phyloP scores from a whole-genome alignment of 495 filamentous ascomycete species.

The Hamigera avellanea region DNA sequence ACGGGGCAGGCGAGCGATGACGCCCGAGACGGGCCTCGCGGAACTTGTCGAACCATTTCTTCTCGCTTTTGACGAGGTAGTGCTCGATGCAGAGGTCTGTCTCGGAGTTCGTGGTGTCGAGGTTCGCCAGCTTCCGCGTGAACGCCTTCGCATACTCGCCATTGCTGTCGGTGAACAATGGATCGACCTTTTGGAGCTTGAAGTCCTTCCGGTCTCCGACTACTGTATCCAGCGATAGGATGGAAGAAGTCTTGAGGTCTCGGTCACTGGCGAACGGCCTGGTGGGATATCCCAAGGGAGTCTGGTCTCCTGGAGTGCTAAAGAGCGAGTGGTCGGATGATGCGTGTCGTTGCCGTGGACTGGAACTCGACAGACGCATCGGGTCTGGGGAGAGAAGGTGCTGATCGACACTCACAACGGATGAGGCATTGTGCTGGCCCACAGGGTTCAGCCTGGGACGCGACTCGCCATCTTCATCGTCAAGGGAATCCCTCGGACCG shows the following conservation, averaged over 20 bases:
- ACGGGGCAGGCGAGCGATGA: conserved; percentile 34
- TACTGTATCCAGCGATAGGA: conserved; percentile 41
- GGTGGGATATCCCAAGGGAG: conserved; percentile 20
- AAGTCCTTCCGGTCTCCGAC: conserved; percentile 52
- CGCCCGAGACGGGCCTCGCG: conserved; percentile 43
- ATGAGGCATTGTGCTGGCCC: too few species aligned
- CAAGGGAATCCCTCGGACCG: too few species aligned
- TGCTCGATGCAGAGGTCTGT: conserved; percentile 57
- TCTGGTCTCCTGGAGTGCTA: conserved; percentile 30
- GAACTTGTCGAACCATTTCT: conserved; percentile 57
- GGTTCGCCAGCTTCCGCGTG: conserved; percentile 44
- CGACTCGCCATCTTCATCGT: too few species aligned
- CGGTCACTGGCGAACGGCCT: conserved; percentile 22
- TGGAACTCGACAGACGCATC: too few species aligned
- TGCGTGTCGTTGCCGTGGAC: too few species aligned
- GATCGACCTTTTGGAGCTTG: conserved; percentile 56
- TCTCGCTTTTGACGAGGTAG: conserved; percentile 56
- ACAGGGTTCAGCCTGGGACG: too few species aligned
- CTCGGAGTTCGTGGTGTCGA: conserved; percentile 46
- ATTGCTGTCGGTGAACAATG: conserved; percentile 58
- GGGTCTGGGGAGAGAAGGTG: too few species aligned
- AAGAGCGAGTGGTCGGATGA: too few species aligned
- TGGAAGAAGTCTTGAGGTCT: conserved; percentile 32
- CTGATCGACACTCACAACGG: too few species aligned
- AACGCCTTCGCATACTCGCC: conserved; percentile 53